These are phyloP conservation scores for Wickerhamomyces xylosicus DNA, from an alignment of 805 yeast species.

Conservation along the genomic window DNA sequence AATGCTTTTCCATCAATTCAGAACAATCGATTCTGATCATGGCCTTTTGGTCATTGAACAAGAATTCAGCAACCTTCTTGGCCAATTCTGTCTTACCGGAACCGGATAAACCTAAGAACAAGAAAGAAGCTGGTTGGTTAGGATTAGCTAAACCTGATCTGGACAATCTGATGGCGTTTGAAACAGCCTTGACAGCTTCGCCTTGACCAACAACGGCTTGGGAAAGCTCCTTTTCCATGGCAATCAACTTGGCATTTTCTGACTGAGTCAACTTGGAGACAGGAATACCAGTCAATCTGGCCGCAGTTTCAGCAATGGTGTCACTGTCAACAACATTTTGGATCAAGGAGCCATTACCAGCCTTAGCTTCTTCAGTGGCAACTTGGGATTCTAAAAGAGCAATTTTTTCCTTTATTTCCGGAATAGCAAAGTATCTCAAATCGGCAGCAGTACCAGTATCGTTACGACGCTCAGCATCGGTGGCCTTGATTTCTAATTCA, in stretches of 20 bases:
- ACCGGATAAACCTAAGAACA: slow-evolving; percentile 92
- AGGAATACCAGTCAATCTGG: slow-evolving; percentile 93
- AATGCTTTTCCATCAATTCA: slow-evolving; percentile 89
- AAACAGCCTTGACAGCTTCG: slow-evolving; percentile 92
- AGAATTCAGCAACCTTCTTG: slow-evolving; percentile 90
- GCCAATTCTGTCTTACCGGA: slow-evolving; percentile 98
- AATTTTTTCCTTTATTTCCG: slow-evolving; percentile 75
- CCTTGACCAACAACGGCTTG: slow-evolving; percentile 87
- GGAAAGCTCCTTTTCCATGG: slow-evolving; percentile 84
- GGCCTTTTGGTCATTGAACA: slow-evolving; percentile 92
- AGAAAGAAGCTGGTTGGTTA: slow-evolving; percentile 89
- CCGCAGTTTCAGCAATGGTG: slow-evolving; percentile 94
- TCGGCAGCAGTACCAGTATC: slow-evolving; percentile 95
- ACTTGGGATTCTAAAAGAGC: slow-evolving; percentile 64
- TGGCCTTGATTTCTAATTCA: slow-evolving; percentile 86
- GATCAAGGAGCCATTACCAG: slow-evolving; percentile 54
- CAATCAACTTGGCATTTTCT: slow-evolving; percentile 86
- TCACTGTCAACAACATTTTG: slow-evolving; percentile 89
- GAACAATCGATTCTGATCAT: slow-evolving; percentile 98
- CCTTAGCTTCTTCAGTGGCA: slow-evolving; percentile 62
- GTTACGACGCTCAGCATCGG: slow-evolving; percentile 93
- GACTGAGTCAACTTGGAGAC: slow-evolving; percentile 91
- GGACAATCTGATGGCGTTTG: slow-evolving; percentile 86
- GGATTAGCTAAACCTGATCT: slow-evolving; percentile 96
- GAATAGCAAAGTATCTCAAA: slow-evolving; percentile 93